A percentile compares a stretch with the other conserved stretches of the same genome.
Conservation (phyloP, 1,139 yeast species). For the Yamadazyma atmosphaerica region DNA sequence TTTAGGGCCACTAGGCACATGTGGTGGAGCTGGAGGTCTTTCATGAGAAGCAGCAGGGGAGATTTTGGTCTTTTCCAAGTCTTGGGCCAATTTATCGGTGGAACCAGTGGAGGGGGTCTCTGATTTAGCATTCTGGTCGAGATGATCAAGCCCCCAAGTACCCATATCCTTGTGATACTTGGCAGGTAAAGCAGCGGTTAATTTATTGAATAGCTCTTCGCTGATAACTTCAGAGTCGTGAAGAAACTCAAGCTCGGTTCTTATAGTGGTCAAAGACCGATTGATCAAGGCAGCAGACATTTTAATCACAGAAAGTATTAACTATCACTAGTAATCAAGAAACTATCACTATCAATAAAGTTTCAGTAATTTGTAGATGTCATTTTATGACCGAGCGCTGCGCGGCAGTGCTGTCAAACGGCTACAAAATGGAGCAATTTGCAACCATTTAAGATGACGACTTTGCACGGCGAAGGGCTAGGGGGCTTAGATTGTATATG, state of each 20-base stretch:
- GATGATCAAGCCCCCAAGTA: slow-evolving; percentile 51
- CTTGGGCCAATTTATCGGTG: slow-evolving; percentile 19
- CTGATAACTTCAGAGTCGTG: slow-evolving; percentile 75
- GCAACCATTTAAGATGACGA: no score
- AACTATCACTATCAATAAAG: no score
- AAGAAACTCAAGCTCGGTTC: slow-evolving; percentile 80
- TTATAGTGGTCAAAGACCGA: slow-evolving; percentile 73
- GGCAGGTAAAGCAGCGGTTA: slow-evolving; percentile 56
- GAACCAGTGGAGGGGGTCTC: slow-evolving; percentile 4
- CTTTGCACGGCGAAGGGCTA: no score
- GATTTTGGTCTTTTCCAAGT: slow-evolving; percentile 25
- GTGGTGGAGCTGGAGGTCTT: slow-evolving; percentile 15
- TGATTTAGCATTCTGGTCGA: slow-evolving; percentile 19
- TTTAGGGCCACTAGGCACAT: slow-evolving; percentile 14
- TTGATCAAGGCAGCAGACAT: slow-evolving; percentile 67
- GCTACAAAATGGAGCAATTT: background rate
- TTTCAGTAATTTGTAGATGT: no score
- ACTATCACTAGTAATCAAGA: background rate
- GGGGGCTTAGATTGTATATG: no score
- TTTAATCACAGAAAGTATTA: background rate
- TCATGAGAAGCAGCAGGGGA: slow-evolving; percentile 14
- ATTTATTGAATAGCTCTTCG: slow-evolving; percentile 53
- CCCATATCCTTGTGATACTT: slow-evolving; percentile 56
- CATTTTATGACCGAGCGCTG: background rate
- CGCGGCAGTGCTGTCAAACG: background rate